Evolutionary conservation across 176 grass and related monocot genomes (phyloP).

Genomic region (Hordeum vulgare): MorexV3_pseudomolecules_assembly NC_058519.1:518236817-518237316

Average conservation of each 20-base stretch:
- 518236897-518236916: too few species aligned
- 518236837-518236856: too few species aligned
- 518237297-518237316: not conserved
- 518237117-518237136: conserved; percentile 22
- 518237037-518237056: too few species aligned
- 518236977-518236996: too few species aligned
- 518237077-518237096: conserved; percentile 31
- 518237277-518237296: conserved; percentile 24
- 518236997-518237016: too few species aligned
- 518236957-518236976: too few species aligned
- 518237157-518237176: conserved; percentile 30
- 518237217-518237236: conserved; percentile 36
- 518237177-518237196: conserved; percentile 30
- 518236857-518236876: too few species aligned
- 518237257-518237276: not conserved
- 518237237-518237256: not conserved
- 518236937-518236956: too few species aligned
- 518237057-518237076: not conserved
- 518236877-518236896: too few species aligned
- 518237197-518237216: conserved; percentile 12
- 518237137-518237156: conserved; percentile 31
- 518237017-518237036: too few species aligned
- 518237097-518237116: conserved; percentile 15
- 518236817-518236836: too few species aligned
- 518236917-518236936: too few species aligned